A percentile compares a stretch with the other conserved stretches of the same genome.
Conservation (phyloP, 345 rosid species). For the Euclidium syriacum region DNA sequence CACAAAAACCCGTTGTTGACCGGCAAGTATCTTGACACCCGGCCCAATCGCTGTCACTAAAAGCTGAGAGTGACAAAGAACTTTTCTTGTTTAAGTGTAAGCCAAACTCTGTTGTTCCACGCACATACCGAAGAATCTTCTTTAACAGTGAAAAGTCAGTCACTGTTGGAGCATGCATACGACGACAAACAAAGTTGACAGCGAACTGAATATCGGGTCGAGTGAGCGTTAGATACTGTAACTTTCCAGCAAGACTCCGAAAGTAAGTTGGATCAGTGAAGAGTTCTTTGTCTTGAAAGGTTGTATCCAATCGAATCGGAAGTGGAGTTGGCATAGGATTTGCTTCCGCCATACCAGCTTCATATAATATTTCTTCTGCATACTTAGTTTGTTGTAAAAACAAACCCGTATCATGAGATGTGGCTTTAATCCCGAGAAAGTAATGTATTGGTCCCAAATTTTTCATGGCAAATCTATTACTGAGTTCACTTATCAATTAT, state of each 20-base stretch:
- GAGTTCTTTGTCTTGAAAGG: accelerated
- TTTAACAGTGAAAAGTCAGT: not conserved
- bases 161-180: not conserved
- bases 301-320: not conserved
- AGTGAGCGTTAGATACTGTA: not conserved
- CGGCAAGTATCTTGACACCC: not conserved
- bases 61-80: accelerated
- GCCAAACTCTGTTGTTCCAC: not conserved
- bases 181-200: not conserved
- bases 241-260: not conserved
- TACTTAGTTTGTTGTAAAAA: not conserved
- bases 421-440: not conserved
- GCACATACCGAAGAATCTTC: accelerated
- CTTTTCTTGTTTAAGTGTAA: accelerated
- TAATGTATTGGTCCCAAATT: not conserved
- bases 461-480: too few species aligned
- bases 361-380: not conserved
- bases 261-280: not conserved
- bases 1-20: not conserved
- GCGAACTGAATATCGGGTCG: not conserved
- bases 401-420: too few species aligned
- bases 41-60: not conserved
- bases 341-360: not conserved
- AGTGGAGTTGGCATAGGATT: not conserved
- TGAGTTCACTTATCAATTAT: too few species aligned